Evolutionary conservation across 371 early-diverging fungal species (phyloP).

Genomic region (Capillidium rhysosporum): DNA sequence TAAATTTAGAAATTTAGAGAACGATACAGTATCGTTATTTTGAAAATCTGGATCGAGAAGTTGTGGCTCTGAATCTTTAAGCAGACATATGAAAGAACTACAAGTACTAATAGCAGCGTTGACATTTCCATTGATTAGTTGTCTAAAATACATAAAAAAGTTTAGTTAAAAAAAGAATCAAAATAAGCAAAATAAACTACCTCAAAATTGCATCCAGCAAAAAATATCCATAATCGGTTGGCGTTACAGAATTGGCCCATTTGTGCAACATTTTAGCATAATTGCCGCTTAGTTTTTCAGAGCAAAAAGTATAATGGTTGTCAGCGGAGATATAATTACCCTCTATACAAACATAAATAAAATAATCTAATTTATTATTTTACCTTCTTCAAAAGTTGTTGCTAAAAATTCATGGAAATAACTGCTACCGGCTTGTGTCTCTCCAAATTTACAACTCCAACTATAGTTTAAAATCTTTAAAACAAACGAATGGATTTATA

Average conservation of each 20-base stretch:
- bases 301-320: not conserved
- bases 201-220: not conserved
- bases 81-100: not conserved
- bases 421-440: not conserved
- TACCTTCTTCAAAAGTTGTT: not conserved
- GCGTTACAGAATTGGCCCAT: not conserved
- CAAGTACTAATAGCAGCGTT: not conserved
- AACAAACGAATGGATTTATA: not conserved
- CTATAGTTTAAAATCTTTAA: not conserved
- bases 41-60: not conserved
- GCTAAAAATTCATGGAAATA: constrained; percentile 2
- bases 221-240: not conserved
- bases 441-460: not conserved
- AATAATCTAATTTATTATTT: not conserved
- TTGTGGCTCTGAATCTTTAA: not conserved
- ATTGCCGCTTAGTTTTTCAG: not conserved
- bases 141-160: not conserved
- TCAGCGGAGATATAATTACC: not conserved
- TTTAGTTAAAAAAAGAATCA: not conserved
- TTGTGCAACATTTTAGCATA: not conserved
- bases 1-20: not conserved
- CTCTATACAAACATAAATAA: not conserved
- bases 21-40: too few relatives aligned
- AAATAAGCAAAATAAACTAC: not conserved
- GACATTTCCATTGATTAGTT: not conserved